These are phyloP conservation scores for Sporobolus alterniflorus DNA, from an alignment of 202 grass and related monocot genomes.

Conservation along the genomic window DNA sequence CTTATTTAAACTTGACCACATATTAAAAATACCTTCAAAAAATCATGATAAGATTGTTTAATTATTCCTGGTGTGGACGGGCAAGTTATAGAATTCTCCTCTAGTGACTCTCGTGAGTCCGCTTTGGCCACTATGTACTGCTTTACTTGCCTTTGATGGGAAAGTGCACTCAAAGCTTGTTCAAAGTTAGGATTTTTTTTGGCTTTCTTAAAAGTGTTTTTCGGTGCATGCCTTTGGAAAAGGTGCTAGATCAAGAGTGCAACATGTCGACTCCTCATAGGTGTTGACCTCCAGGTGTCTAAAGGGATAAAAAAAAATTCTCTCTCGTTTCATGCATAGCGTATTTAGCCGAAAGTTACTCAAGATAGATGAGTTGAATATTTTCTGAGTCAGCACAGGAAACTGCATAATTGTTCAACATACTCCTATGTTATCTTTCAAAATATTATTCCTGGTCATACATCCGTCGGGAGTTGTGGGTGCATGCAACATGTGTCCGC, in stretches of 20 bases:
- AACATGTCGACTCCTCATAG: conserved; percentile 28
- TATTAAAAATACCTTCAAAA: conserved; percentile 30
- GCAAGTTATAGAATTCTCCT: conserved; percentile 23
- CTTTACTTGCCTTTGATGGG: conserved; percentile 53
- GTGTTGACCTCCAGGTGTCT: conserved; percentile 43
- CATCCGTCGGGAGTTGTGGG: too few relatives aligned
- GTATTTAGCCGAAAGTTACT: conserved; percentile 48
- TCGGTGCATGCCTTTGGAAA: conserved; percentile 35
- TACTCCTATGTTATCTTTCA: neutral
- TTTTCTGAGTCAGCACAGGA: neutral
- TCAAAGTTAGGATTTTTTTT: conserved; percentile 41
- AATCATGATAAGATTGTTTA: conserved; percentile 38
- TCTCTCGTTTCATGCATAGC: conserved; percentile 14
- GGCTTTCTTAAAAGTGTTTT: conserved; percentile 6
- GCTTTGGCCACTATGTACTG: neutral
- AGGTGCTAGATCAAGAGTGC: conserved; percentile 30
- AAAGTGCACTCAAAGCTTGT: conserved; percentile 62
- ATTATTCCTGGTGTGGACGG: conserved; percentile 4
- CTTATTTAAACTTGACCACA: conserved; percentile 33
- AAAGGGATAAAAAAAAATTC: neutral
- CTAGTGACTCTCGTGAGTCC: conserved; percentile 39
- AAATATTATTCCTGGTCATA: too few relatives aligned
- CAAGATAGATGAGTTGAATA: neutral
- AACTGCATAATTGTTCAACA: neutral
- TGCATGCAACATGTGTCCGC: too few relatives aligned